Evolutionary conservation across 768 basidiomycete genomes (phyloP), one percentile per base, ranked within the genome.

Genomic region (Leucocoprinus leucothites): DNA sequence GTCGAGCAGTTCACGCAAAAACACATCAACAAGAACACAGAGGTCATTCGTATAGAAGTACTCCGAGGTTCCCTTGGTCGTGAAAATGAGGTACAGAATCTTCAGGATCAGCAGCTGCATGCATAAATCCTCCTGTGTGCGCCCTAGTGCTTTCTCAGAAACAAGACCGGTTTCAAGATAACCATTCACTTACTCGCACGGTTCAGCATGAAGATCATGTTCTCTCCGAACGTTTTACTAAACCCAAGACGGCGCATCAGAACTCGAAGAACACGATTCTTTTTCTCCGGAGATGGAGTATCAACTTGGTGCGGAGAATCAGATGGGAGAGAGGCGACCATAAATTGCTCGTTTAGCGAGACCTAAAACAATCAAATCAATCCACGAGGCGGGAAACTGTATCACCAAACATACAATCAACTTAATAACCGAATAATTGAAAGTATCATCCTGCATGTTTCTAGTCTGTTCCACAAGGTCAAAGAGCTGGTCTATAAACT

Each of bases 41-140:
- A 99, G 77, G 63, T 99, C 97, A 65, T 99, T 99, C 14, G 94
- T 98, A 71, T 97, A 99, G 65, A 99, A 98, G 68, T 93, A 98
- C 67, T 98, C 94, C 4, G 88, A 86, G 9, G 94, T 94, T 28
- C 87, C 92, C 58, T 87, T 86, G 1, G 92, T 97, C 14, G 94
- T 96, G 68, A 98, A 98, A 9, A 99, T 80, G 6, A 98, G 82
- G 67, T 96, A 99, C 1, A 99, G 80, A 38, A 98, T 80, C 70
- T 99, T 99, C 63, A 99, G 77, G 48, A 98, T 88, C 51, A 98
- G 78, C 16, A 98, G 74, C 61, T 97, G 94, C 86, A 96, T 92
- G 72, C 94, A 97, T 16, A 93, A 74, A 64, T 94, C 96, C 64
- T 99, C 97, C 6, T 91, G 77, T 0, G 89, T 89, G 40, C 86